Percentiles rank a stretch among this genome's conserved stretches.
phyloP scores from a whole-genome alignment of 1,284 basidiomycete genomes.

The Moesziomyces antarcticus region DNA sequence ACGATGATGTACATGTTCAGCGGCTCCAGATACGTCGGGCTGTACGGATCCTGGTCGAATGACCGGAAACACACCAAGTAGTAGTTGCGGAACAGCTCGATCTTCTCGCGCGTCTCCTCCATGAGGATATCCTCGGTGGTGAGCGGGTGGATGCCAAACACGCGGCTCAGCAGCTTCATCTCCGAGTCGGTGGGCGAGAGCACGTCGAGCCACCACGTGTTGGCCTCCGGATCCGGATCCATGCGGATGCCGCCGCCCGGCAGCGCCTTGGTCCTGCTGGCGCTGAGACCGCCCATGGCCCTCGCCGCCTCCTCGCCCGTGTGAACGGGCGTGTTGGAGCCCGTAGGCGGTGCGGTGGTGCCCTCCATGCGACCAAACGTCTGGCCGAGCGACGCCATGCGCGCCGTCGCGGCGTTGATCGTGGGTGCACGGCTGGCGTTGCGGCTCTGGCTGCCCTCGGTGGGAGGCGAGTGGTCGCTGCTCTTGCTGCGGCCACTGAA shows the following conservation, averaged over 20 bases:
- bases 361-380: slow-evolving; percentile 52
- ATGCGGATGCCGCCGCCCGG: slow-evolving; percentile 62
- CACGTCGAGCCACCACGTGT: slow-evolving; percentile 98
- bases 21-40: slow-evolving; percentile 95
- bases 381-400: slow-evolving; percentile 39
- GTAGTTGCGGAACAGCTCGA: slow-evolving; percentile 98
- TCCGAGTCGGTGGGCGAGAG: slow-evolving; percentile 95
- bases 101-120: slow-evolving; percentile 99
- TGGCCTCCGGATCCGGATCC: slow-evolving; percentile 73
- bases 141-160: slow-evolving; percentile 92
- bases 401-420: slow-evolving; percentile 39
- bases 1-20: slow-evolving; percentile 99
- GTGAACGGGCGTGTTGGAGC: slow-evolving; percentile 54
- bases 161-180: slow-evolving; percentile 87
- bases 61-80: slow-evolving; percentile 99
- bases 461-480: slow-evolving; percentile 30
- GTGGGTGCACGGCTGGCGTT: slow-evolving; percentile 47
- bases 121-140: slow-evolving; percentile 99
- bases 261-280: slow-evolving; percentile 40
- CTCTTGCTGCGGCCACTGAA: slow-evolving; percentile 75
- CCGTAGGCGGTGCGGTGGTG: slow-evolving; percentile 55
- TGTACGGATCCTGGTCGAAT: slow-evolving; percentile 98
- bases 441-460: slow-evolving; percentile 43
- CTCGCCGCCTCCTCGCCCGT: slow-evolving; percentile 19
- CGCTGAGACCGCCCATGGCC: slow-evolving; percentile 29